Conservation (phyloP, 495 filamentous ascomycete genomes). For the Margaritispora aquatica region DNA sequence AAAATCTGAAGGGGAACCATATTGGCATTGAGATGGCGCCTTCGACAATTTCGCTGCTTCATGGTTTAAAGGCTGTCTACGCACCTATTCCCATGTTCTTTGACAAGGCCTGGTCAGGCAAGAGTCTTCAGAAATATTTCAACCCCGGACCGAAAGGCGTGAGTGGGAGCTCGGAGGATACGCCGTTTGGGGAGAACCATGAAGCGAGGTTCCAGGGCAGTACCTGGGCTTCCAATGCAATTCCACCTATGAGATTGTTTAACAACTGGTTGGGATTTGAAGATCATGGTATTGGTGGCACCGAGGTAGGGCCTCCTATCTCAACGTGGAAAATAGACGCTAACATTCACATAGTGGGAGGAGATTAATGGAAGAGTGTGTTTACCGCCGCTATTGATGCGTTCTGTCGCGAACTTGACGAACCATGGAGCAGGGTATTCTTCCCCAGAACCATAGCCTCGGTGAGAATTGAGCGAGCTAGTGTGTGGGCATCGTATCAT, state of each 20-base stretch:
- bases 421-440: constrained; percentile 35
- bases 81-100: constrained; percentile 67
- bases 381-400: constrained; percentile 49
- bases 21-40: constrained; percentile 68
- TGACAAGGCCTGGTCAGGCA: constrained; percentile 51
- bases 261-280: constrained; percentile 58
- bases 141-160: constrained; percentile 49
- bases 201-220: constrained; percentile 49
- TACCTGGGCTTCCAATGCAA: constrained; percentile 53
- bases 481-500: too few species aligned
- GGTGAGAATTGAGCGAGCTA: too few species aligned
- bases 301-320: constrained; percentile 23
- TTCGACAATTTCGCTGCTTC: constrained; percentile 55
- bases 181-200: constrained; percentile 42
- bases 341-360: constrained; percentile 37
- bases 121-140: constrained; percentile 52
- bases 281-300: constrained; percentile 41
- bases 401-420: constrained; percentile 46
- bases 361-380: constrained; percentile 42
- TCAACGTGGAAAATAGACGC: neutral
- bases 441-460: too few species aligned
- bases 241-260: constrained; percentile 49
- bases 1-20: constrained; percentile 53
- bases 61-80: constrained; percentile 66
- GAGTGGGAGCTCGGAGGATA: constrained; percentile 37